Evolutionary conservation across 2,329 filamentous ascomycete species (phyloP).

Genomic region (Proliferodiscus dingleyae): DNA sequence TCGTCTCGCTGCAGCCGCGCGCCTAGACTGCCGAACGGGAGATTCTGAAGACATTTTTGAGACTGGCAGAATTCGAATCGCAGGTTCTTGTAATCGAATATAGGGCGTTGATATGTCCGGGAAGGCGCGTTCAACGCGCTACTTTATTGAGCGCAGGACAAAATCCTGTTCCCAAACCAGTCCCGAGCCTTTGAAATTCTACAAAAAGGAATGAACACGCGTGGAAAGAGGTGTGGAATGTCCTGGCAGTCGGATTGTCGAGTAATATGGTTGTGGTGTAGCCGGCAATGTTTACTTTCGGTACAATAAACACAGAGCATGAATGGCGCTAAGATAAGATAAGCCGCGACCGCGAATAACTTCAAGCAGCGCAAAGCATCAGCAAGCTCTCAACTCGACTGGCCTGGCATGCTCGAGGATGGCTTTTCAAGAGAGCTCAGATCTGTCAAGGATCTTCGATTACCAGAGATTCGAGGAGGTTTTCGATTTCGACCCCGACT

Average conservation of each 20-base stretch:
- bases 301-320: constrained; percentile 9
- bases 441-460: constrained; percentile 47
- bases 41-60: constrained; percentile 26
- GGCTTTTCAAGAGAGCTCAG: background rate
- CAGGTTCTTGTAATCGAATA: constrained; percentile 3
- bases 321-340: constrained; percentile 22
- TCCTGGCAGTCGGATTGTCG: constrained; percentile 9
- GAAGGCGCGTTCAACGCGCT: constrained; percentile 4
- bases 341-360: constrained; percentile 5
- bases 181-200: background rate
- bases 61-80: background rate
- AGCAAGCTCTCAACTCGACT: background rate
- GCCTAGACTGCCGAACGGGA: constrained; percentile 53
- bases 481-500: constrained; percentile 56
- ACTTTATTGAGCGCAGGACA: background rate
- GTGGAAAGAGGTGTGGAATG: constrained; percentile 1
- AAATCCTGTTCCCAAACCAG: background rate
- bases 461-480: constrained; percentile 64
- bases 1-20: constrained; percentile 55
- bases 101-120: background rate
- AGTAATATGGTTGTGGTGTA: constrained; percentile 4
- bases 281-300: background rate
- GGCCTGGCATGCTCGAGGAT: background rate
- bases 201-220: constrained; percentile 13
- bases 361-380: constrained; percentile 2